A percentile compares a stretch with the other conserved stretches of the same genome.
These are phyloP conservation scores for Saturnispora silvae DNA, from an alignment of 805 yeast genomes.

Conservation along the genomic window DNA sequence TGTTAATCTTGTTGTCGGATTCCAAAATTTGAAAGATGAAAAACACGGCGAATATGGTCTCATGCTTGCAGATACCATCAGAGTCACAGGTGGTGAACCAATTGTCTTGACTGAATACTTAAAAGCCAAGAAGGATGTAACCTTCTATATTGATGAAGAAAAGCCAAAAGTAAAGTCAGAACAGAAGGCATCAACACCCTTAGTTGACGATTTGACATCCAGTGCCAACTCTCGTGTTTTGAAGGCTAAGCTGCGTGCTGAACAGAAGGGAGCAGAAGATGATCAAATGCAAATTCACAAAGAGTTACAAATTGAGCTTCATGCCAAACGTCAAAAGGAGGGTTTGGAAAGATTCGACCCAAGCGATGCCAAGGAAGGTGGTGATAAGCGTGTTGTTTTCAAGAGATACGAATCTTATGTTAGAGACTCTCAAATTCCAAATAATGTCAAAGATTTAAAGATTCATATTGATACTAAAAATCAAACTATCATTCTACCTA, in stretches of 20 bases:
- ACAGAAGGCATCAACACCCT: constrained; percentile 2
- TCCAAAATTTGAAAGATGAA: constrained; percentile 45
- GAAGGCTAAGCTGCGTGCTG: constrained; percentile 71
- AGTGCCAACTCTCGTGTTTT: constrained; percentile 50
- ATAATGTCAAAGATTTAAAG: constrained; percentile 68
- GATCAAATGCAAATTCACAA: constrained; percentile 70
- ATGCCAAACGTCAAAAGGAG: constrained; percentile 74
- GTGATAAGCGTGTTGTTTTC: constrained; percentile 62
- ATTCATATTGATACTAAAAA: constrained; percentile 80
- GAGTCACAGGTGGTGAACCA: constrained; percentile 53
- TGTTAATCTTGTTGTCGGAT: constrained; percentile 68
- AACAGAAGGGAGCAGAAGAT: constrained; percentile 63
- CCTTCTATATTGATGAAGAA: constrained; percentile 66
- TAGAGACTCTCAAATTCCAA: constrained; percentile 86
- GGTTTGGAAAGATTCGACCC: constrained; percentile 77
- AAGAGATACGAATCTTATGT: constrained; percentile 90
- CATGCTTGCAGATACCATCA: constrained; percentile 70
- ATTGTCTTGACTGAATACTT: constrained; percentile 63
- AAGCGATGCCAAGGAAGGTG: constrained; percentile 57
- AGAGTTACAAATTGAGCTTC: constrained; percentile 73
- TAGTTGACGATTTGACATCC: constrained; percentile 11
- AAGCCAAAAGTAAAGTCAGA: constrained; percentile 8
- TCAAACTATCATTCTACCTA: constrained; percentile 84
- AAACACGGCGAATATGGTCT: constrained; percentile 57
- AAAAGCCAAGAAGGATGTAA: constrained; percentile 60